Percentiles rank a stretch among this genome's conserved stretches.
Evolutionary conservation across 768 basidiomycete genomes (phyloP).

Genomic region (Pseudohyphozyma bogoriensis): DNA sequence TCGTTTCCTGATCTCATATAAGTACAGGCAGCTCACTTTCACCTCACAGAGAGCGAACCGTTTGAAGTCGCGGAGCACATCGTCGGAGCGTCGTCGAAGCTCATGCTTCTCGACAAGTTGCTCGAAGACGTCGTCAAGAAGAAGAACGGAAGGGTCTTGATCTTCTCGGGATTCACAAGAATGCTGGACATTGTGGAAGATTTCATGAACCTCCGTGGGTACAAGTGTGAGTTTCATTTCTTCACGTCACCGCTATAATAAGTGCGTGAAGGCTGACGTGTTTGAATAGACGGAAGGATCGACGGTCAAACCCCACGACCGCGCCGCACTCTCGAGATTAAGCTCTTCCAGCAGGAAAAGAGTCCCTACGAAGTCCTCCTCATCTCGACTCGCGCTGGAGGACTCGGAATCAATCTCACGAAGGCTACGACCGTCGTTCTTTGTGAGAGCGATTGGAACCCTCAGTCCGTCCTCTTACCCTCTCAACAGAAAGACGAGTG

Average conservation of each 20-base stretch:
- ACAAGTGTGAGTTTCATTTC: slow-evolving; percentile 52
- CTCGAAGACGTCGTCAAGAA: slow-evolving; percentile 50
- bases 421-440: slow-evolving; percentile 41
- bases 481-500: background rate
- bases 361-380: slow-evolving; percentile 67
- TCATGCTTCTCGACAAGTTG: slow-evolving; percentile 52
- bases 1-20: no score
- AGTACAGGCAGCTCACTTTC: no score
- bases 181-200: slow-evolving; percentile 64
- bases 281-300: background rate
- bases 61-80: slow-evolving; percentile 50
- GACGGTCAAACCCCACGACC: slow-evolving; percentile 43
- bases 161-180: slow-evolving; percentile 52
- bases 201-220: slow-evolving; percentile 51
- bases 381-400: slow-evolving; percentile 73
- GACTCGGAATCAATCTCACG: slow-evolving; percentile 68
- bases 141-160: slow-evolving; percentile 54
- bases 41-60: slow-evolving; percentile 36
- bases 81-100: slow-evolving; percentile 50
- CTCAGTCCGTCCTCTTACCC: slow-evolving; percentile 29
- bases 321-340: slow-evolving; percentile 51
- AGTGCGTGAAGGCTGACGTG: background rate
- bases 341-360: slow-evolving; percentile 52
- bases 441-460: slow-evolving; percentile 34
- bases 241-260: background rate